These are phyloP conservation scores for Aechmea fasciata DNA, from an alignment of 176 grass and related monocot species.

Conservation along the genomic window DNA sequence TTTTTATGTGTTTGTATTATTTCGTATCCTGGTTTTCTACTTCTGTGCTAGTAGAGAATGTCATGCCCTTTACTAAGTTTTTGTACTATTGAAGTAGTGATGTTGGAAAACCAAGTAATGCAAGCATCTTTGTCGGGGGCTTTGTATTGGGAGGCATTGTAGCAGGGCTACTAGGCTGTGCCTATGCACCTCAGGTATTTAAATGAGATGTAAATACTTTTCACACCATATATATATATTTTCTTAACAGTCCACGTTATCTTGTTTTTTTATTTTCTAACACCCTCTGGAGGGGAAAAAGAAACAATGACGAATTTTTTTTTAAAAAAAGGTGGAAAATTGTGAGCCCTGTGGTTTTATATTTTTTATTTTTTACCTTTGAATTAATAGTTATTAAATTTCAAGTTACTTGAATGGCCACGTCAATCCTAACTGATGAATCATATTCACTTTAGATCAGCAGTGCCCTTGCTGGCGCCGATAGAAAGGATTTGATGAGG, in stretches of 20 bases:
- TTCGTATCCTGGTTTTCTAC: too few species aligned
- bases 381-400: too few species aligned
- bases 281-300: too few species aligned
- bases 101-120: background rate
- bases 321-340: too few species aligned
- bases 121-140: background rate
- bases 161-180: background rate
- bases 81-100: background rate
- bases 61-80: background rate
- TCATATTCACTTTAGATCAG: background rate
- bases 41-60: too few species aligned
- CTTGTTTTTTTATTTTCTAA: background rate
- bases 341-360: too few species aligned
- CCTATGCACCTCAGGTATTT: constrained; percentile 4
- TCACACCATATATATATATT: background rate
- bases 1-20: too few species aligned
- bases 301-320: too few species aligned
- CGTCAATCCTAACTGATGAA: background rate
- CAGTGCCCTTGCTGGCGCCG: background rate
- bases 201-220: background rate
- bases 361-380: too few species aligned
- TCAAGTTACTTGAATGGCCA: too few species aligned
- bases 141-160: background rate
- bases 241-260: background rate
- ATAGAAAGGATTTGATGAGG: constrained; percentile 1